These are phyloP conservation scores for Aspergillus flavus DNA, from an alignment of 2,329 filamentous ascomycete genomes.

Conservation along the genomic window DNA sequence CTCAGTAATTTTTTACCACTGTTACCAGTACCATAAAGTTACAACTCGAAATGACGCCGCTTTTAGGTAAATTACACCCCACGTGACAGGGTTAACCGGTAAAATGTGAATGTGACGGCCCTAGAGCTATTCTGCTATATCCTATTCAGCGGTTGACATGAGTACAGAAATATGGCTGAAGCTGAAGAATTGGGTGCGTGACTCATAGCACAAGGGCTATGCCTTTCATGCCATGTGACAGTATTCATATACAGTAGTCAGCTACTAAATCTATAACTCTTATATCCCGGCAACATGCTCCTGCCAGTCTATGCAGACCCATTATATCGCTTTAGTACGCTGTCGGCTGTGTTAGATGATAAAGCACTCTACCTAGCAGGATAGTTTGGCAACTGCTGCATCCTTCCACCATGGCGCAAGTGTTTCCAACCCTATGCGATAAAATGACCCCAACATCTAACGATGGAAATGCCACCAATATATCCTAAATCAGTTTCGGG, in stretches of 20 bases:
- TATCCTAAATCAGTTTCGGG: too few relatives aligned
- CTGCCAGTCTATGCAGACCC: too few relatives aligned
- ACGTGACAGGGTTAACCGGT: background rate
- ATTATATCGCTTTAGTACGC: too few relatives aligned
- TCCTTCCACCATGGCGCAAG: too few relatives aligned
- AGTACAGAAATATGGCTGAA: background rate
- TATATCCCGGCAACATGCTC: too few relatives aligned
- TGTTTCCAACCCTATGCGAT: too few relatives aligned
- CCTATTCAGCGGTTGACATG: background rate
- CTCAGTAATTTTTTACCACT: background rate
- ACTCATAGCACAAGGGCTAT: background rate
- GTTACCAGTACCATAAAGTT: background rate
- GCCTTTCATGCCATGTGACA: background rate
- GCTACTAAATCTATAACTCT: background rate
- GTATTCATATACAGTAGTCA: background rate
- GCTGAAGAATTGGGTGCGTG: background rate
- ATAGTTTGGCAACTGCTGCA: too few relatives aligned
- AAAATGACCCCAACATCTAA: too few relatives aligned
- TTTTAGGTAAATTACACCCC: background rate
- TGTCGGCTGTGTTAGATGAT: too few relatives aligned
- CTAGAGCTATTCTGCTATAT: background rate
- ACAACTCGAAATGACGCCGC: background rate
- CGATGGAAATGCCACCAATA: too few relatives aligned
- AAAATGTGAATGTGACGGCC: too few relatives aligned
- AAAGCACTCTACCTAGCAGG: too few relatives aligned